Evolutionary conservation across 2,329 filamentous ascomycete genomes (phyloP), one percentile per base, ranked within the genome.

Genomic region (Aspergillus pseudonomiae): DNA sequence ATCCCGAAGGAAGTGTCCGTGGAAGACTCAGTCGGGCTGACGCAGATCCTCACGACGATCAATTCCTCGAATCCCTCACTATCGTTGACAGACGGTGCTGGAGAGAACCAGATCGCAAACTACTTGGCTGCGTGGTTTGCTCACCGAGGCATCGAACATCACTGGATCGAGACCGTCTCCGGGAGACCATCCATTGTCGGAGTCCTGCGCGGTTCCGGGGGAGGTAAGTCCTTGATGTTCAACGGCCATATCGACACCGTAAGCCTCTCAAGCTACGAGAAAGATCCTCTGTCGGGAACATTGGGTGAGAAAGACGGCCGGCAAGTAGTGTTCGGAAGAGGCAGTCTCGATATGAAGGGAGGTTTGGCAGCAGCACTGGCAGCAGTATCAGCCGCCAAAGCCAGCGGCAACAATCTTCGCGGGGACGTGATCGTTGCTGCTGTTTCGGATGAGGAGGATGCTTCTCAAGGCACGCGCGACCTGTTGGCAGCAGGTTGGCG

Each of bases 211-310:
- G 84, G 85, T 2, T 75, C 72, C 0, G 83, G 83, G 0, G 78
- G 75, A 0, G 84, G 83, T 6, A 81, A 81, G 62, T 81, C 73
- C 1, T 68, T 86, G 6, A 84, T 86, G 80, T 73, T 86, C 46
- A 85, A 86, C 28, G 83, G 84, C 0, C 84, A 86, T 63, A 78
- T 82, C 1, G 84, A 86, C 59, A 86, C 84, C 0, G 84, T 86
- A 6, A 85, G 79, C 6, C 67, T 82, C 0, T 67, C 75, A 6
- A 82, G 82, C 2, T 85, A 86, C 61, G 79, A 81, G 1, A 75
- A 73, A 2, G 77, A 85, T 45, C 75, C 83, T 0, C 68, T 86
- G 1, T 79, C 79, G 11, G 84, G 83, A 1, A 61, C 59, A 0
- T 71, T 81, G 19, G 70, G 61, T 9, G 66, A 59, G 6, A 71